Conservation (phyloP, 1,284 basidiomycete species). For the Rhodotorula sp. region DNA sequence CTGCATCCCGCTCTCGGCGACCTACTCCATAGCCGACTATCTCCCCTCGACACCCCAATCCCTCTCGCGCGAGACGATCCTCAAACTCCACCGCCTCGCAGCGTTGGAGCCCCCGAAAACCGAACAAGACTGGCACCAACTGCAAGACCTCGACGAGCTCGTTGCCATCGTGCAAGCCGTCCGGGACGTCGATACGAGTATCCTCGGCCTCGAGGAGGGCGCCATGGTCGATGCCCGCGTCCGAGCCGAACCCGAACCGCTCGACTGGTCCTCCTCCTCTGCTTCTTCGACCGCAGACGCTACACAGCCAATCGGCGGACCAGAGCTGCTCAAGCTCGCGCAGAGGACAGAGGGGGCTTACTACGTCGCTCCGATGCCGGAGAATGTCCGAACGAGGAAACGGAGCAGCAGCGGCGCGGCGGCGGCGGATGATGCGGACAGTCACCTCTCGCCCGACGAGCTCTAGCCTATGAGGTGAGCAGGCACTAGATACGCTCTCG, state of each 20-base stretch:
- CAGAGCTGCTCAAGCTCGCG: slow-evolving; percentile 26
- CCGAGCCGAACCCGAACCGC: slow-evolving; percentile 12
- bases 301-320: background rate
- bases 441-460: slow-evolving; percentile 4
- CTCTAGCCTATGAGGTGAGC: background rate
- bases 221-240: slow-evolving; percentile 37
- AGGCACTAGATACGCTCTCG: background rate
- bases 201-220: slow-evolving; percentile 8
- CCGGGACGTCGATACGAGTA: slow-evolving; percentile 11
- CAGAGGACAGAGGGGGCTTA: slow-evolving; percentile 27
- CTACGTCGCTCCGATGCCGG: slow-evolving; percentile 35
- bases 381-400: slow-evolving; percentile 27
- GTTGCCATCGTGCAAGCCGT: slow-evolving; percentile 35
- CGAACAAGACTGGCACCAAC: slow-evolving; percentile 13
- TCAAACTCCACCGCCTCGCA: slow-evolving; percentile 33
- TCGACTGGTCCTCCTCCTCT: slow-evolving; percentile 2
- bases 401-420: background rate
- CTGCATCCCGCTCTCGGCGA: slow-evolving; percentile 28
- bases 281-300: background rate
- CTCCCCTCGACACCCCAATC: slow-evolving; percentile 11
- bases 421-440: background rate
- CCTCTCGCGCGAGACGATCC: slow-evolving; percentile 24
- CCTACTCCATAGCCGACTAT: slow-evolving; percentile 29
- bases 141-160: slow-evolving; percentile 27
- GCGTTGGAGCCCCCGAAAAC: slow-evolving; percentile 32